These are phyloP conservation scores for Tetrahymena elliotti DNA, from an alignment of 73 alveolate species.

Conservation along the genomic window DNA sequence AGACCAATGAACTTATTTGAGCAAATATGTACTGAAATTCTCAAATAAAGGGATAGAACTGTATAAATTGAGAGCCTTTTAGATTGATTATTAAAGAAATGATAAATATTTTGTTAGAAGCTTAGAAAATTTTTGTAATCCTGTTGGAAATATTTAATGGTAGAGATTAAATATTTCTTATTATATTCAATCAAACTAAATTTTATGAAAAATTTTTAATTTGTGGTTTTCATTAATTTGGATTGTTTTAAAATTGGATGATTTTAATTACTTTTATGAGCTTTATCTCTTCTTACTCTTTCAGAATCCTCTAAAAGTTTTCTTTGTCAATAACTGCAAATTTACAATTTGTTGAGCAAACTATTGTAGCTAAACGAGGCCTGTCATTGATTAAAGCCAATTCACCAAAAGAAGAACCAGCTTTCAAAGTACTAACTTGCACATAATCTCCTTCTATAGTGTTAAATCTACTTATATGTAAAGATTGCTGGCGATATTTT, in stretches of 20 bases:
- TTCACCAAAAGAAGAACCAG: slow-evolving; percentile 35
- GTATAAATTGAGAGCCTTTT: not conserved
- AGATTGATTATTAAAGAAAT: not conserved
- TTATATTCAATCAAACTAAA: not conserved
- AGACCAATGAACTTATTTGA: not conserved
- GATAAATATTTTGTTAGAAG: no score
- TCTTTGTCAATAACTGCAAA: slow-evolving; percentile 24
- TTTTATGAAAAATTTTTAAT: not conserved
- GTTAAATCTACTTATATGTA: not conserved
- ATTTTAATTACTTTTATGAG: not conserved
- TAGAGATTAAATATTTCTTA: no score
- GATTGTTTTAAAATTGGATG: not conserved
- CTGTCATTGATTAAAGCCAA: slow-evolving; percentile 38
- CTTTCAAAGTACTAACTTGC: slow-evolving; percentile 17
- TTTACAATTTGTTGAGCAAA: slow-evolving; percentile 15
- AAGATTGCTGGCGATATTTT: not conserved
- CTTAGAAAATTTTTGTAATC: no score
- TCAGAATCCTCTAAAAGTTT: slow-evolving; percentile 4
- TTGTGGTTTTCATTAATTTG: not conserved
- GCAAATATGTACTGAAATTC: not conserved
- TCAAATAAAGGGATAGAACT: not conserved
- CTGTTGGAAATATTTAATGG: no score
- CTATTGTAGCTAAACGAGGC: slow-evolving; percentile 38
- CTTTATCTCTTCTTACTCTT: not conserved
- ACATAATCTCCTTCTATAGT: not conserved